Percentiles rank a stretch among this genome's conserved stretches.
These are phyloP conservation scores for Pisolithus sp. DNA, from an alignment of 768 basidiomycete species.

Conservation along the genomic window DNA sequence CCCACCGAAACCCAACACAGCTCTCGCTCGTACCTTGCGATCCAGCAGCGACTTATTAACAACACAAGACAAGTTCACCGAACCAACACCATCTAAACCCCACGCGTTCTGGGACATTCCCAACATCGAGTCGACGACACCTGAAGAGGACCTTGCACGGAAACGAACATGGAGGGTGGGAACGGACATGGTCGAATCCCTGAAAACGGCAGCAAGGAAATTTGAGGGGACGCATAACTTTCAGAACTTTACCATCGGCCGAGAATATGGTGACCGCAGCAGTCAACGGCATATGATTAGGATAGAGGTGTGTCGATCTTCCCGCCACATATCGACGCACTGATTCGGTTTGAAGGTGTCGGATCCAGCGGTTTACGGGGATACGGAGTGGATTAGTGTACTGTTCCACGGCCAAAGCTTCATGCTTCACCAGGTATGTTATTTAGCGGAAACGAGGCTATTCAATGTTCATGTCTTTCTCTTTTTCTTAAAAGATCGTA, in stretches of 20 bases:
- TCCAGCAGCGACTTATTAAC: conserved; percentile 19
- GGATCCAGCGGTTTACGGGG: conserved; percentile 85
- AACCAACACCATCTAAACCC: conserved; percentile 8
- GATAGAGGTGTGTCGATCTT: conserved; percentile 51
- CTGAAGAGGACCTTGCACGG: conserved; percentile 54
- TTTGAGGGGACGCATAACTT: conserved; percentile 94
- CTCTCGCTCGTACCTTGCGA: conserved; percentile 43
- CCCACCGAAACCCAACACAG: conserved; percentile 76
- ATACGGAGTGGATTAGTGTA: conserved; percentile 92
- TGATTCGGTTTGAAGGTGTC: conserved; percentile 43
- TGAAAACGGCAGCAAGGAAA: conserved; percentile 52
- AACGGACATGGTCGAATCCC: conserved; percentile 43
- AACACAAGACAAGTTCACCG: neutral
- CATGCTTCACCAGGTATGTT: conserved; percentile 94
- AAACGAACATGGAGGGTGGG: conserved; percentile 69
- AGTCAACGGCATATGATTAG: conserved; percentile 84
- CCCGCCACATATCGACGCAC: neutral
- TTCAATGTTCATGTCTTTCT: conserved; percentile 17
- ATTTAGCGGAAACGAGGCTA: conserved; percentile 4
- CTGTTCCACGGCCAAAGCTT: conserved; percentile 96
- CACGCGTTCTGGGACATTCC: conserved; percentile 60
- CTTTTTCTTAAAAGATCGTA: conserved; percentile 23
- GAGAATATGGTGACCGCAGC: conserved; percentile 77
- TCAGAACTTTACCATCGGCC: conserved; percentile 92
- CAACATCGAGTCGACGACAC: conserved; percentile 31